Evolutionary conservation across 2,329 filamentous ascomycete genomes (phyloP).

Genomic region (Xylaria sp.): DNA sequence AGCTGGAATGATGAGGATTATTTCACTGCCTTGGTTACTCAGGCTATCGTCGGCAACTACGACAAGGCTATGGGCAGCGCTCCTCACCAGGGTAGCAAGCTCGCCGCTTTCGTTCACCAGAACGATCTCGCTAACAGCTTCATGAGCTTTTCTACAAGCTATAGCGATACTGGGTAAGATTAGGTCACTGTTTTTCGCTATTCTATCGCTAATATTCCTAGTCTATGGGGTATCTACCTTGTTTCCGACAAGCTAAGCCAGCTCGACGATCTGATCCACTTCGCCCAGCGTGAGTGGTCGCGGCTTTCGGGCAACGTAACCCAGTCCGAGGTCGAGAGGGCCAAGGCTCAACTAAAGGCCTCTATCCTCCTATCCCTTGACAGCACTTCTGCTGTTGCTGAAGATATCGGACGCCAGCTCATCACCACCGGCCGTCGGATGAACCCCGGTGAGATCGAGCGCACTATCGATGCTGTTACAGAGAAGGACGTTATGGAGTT

Average conservation of each 20-base stretch:
- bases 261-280: constrained; percentile 97
- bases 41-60: constrained; percentile 99
- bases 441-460: constrained; percentile 93
- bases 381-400: constrained; percentile 95
- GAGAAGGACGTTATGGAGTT: constrained; percentile 98
- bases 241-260: constrained; percentile 88
- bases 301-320: constrained; percentile 90
- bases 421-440: constrained; percentile 95
- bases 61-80: constrained; percentile 99
- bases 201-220: constrained; percentile 54
- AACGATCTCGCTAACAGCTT: constrained; percentile 98
- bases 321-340: constrained; percentile 93
- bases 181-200: not conserved
- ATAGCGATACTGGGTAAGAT: constrained; percentile 96
- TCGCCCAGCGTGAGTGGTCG: constrained; percentile 98
- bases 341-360: constrained; percentile 99
- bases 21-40: constrained; percentile 96
- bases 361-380: constrained; percentile 97
- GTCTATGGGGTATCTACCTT: constrained; percentile 99
- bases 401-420: constrained; percentile 98
- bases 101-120: constrained; percentile 93
- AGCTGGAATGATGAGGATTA: constrained; percentile 99
- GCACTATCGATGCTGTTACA: constrained; percentile 86
- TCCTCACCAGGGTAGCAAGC: constrained; percentile 97
- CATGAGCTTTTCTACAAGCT: constrained; percentile 99